Evolutionary conservation across 495 filamentous ascomycete genomes (phyloP), one percentile per base, ranked within the genome.

Genomic region (Arthonia radiata): DNA sequence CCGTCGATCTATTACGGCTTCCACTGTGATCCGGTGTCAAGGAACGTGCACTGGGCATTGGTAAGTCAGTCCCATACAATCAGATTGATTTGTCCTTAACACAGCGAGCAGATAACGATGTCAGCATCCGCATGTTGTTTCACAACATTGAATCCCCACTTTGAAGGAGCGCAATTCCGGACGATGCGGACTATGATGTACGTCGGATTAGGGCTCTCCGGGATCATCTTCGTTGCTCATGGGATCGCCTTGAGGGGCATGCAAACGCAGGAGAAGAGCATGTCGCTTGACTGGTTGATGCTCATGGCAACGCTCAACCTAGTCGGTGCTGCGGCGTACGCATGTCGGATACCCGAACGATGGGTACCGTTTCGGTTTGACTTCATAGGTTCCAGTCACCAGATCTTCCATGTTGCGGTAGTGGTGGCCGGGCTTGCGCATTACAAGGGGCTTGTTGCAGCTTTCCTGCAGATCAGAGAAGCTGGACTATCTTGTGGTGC

Each of bases 1-100:
- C 56, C 60, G 6, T 49, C 52, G 5, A 48, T 60, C 5, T 59
- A 60, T 35, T 64, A 61, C 36, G 48, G 46, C 26, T 59, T 64
- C 36, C 42, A 45, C 22, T 54, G 52, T 32, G 32, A 48, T 17
- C 33, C 37, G 0, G n/a, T 10, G 8, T 31, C 53, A 1, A 52
- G 50, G 17, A 29, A 31, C 3, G 3, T 31, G 0, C 61, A 62
- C 40, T 56, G 47, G 44, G 14, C 21, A 19, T 28, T 47, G 4
- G 49, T 52, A 10, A 13, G 13, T 18, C 24, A 13, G 18, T 30
- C 6, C 19, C 19, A 22, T 7, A 7, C 19, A 6, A 22, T 22
- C 19, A 22, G 7, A 22, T 7, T 11, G 6, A 22, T 7, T 11
- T 7, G 11, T 7, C 6, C 19, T 11, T 11, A 6, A 7, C 19